These are phyloP conservation scores for Ramalina peruviana DNA, from an alignment of 495 filamentous ascomycete species.

Conservation along the genomic window DNA sequence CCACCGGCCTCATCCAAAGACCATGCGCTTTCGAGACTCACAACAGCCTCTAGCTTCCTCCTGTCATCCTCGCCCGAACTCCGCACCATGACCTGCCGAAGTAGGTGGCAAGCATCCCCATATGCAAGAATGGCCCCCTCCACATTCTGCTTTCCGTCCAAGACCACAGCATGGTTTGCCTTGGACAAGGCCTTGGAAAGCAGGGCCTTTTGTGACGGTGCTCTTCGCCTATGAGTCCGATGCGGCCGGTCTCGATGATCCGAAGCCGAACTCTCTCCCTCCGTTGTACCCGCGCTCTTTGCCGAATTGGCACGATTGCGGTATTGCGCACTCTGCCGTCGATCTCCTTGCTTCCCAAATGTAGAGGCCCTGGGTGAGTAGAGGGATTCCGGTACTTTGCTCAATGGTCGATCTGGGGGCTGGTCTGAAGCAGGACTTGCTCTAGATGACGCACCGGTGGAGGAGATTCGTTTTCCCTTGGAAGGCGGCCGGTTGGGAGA, in stretches of 20 bases:
- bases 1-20: background rate
- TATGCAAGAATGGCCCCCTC: constrained; percentile 89
- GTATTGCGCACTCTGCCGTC: constrained; percentile 6
- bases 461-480: background rate
- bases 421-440: constrained; percentile 3
- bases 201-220: constrained; percentile 73
- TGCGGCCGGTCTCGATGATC: constrained; percentile 17
- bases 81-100: constrained; percentile 74
- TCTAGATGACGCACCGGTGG: constrained; percentile 1
- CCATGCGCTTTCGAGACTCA: constrained; percentile 35
- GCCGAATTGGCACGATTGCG: constrained; percentile 7
- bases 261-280: constrained; percentile 17
- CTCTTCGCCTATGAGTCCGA: constrained; percentile 25
- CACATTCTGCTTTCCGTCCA: constrained; percentile 90
- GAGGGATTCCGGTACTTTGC: constrained; percentile 6
- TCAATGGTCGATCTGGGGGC: constrained; percentile 4
- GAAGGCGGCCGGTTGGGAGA: constrained; percentile 6
- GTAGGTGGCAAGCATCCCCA: constrained; percentile 67
- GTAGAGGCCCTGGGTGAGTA: constrained; percentile 13
- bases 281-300: constrained; percentile 18
- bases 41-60: constrained; percentile 76
- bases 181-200: constrained; percentile 85
- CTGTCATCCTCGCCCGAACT: constrained; percentile 70
- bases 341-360: constrained; percentile 16
- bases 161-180: constrained; percentile 84